phyloP scores from a whole-genome alignment of 2,329 filamentous ascomycete species.

The Fusarium sp. region DNA sequence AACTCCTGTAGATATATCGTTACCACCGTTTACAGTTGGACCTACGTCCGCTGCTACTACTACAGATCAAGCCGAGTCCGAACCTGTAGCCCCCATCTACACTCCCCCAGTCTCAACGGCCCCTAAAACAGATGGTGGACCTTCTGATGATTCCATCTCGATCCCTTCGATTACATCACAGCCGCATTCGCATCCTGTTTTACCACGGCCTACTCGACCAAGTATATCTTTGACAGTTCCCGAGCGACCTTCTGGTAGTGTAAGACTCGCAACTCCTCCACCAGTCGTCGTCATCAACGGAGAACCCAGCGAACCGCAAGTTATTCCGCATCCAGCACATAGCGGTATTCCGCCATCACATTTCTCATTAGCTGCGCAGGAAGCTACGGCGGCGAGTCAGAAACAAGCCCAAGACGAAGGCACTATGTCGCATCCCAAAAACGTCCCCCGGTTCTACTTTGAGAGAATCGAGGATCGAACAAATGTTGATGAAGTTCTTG shows the following conservation, averaged over 20 bases:
- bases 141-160: constrained; percentile 9
- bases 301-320: not conserved
- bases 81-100: constrained; percentile 14
- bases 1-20: constrained; percentile 64
- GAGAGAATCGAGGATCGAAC: constrained; percentile 59
- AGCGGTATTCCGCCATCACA: constrained; percentile 10
- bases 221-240: constrained; percentile 56
- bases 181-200: constrained; percentile 17
- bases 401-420: constrained; percentile 8
- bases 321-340: constrained; percentile 3
- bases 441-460: constrained; percentile 49
- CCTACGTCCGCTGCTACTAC: constrained; percentile 2
- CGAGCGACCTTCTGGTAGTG: constrained; percentile 67
- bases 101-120: constrained; percentile 11
- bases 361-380: constrained; percentile 39
- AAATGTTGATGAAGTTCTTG: constrained; percentile 68
- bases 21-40: constrained; percentile 24
- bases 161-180: constrained; percentile 22
- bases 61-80: constrained; percentile 13
- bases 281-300: constrained; percentile 46
- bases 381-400: constrained; percentile 18
- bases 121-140: not conserved
- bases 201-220: constrained; percentile 48
- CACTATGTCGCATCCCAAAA: constrained; percentile 14
- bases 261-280: constrained; percentile 70